Evolutionary conservation across 306 rosid species (phyloP).

Genomic region (Argentina anserina): DNA sequence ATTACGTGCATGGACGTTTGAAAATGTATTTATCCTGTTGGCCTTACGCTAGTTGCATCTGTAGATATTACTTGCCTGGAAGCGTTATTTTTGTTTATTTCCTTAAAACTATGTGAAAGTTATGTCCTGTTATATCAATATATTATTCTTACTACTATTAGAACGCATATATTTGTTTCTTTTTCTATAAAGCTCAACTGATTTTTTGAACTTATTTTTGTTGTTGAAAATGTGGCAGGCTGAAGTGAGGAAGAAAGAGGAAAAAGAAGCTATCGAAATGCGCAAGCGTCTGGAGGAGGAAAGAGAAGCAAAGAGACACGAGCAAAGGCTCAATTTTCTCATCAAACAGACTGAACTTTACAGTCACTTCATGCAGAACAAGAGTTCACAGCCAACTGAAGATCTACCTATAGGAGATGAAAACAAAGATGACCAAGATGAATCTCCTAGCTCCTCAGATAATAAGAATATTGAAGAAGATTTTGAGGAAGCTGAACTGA

Average conservation of each 20-base stretch:
- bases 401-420: slow-evolving; percentile 50
- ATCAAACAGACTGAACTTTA: slow-evolving; percentile 97
- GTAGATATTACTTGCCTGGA: not conserved
- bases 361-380: slow-evolving; percentile 99
- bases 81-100: not conserved
- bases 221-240: slow-evolving; percentile 45
- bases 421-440: slow-evolving; percentile 48
- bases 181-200: slow-evolving; percentile 10
- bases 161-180: not conserved
- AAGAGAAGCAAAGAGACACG: slow-evolving; percentile 98
- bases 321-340: slow-evolving; percentile 95
- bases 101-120: not conserved
- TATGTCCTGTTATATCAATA: not conserved
- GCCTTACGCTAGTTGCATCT: not conserved
- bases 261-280: slow-evolving; percentile 96
- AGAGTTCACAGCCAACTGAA: slow-evolving; percentile 69
- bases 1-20: too few relatives aligned
- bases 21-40: slow-evolving; percentile 6
- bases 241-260: slow-evolving; percentile 90
- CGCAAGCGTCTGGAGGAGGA: slow-evolving; percentile 92
- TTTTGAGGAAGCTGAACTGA: slow-evolving; percentile 85
- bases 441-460: slow-evolving; percentile 37
- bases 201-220: slow-evolving; percentile 17
- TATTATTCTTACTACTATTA: not conserved
- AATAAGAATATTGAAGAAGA: slow-evolving; percentile 57